phyloP scores from a whole-genome alignment of 2,329 filamentous ascomycete genomes.

The Hypoxylon sp. region DNA sequence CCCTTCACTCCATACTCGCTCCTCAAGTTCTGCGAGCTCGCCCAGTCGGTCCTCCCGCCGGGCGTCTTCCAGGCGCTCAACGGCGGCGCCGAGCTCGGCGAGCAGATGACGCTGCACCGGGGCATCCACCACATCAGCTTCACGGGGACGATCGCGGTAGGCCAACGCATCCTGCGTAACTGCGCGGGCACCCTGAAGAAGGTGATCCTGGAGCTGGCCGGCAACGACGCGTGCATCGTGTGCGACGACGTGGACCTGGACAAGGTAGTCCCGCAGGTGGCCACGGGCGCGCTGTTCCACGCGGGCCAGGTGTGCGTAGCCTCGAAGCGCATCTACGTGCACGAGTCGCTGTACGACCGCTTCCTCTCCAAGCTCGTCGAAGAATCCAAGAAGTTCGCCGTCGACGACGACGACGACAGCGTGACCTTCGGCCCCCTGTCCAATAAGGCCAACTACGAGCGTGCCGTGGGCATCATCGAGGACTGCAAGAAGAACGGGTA shows the following conservation, averaged over 20 bases:
- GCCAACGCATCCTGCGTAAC: slow-evolving; percentile 64
- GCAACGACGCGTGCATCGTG: slow-evolving; percentile 70
- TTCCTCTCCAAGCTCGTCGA: slow-evolving; percentile 64
- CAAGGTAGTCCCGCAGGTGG: slow-evolving; percentile 61
- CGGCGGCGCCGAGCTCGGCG: slow-evolving; percentile 69
- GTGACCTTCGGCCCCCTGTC: slow-evolving; percentile 72
- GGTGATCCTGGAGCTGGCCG: slow-evolving; percentile 68
- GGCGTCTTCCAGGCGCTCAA: slow-evolving; percentile 71
- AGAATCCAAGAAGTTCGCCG: slow-evolving; percentile 62
- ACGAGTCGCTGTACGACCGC: slow-evolving; percentile 70
- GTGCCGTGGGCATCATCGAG: slow-evolving; percentile 69
- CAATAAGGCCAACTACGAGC: slow-evolving; percentile 76
- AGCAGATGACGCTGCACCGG: slow-evolving; percentile 67
- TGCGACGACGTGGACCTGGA: slow-evolving; percentile 67
- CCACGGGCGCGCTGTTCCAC: slow-evolving; percentile 65
- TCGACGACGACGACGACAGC: slow-evolving; percentile 55
- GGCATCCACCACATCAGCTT: slow-evolving; percentile 72
- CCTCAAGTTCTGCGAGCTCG: slow-evolving; percentile 68
- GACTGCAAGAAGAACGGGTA: slow-evolving; percentile 69
- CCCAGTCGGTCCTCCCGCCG: slow-evolving; percentile 64
- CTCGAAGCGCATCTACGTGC: slow-evolving; percentile 73
- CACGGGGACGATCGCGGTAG: slow-evolving; percentile 69
- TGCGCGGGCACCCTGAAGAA: slow-evolving; percentile 68
- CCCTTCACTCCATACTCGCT: slow-evolving; percentile 69
- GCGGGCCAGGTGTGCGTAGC: slow-evolving; percentile 70